Evolutionary conservation across 2,329 filamentous ascomycete genomes (phyloP).

Genomic region (Annulohypoxylon truncatum): DNA sequence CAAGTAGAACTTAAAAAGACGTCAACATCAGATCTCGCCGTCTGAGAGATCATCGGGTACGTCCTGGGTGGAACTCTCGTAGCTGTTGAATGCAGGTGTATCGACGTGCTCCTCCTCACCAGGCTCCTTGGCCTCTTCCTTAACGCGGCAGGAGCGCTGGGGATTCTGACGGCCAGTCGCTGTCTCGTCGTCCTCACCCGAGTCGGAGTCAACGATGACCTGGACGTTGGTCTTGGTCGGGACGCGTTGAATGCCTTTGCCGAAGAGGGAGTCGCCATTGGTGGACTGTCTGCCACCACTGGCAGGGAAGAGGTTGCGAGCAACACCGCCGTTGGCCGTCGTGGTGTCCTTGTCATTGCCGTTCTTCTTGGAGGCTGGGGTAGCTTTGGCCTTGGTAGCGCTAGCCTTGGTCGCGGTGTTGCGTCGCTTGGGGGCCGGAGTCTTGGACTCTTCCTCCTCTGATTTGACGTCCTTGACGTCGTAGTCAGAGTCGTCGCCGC

Average conservation of each 20-base stretch:
- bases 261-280: neutral
- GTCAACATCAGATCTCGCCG: slow-evolving; percentile 52
- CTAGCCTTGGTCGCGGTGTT: slow-evolving; percentile 7
- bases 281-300: neutral
- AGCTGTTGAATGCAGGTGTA: no score
- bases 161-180: slow-evolving; percentile 44
- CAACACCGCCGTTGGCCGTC: neutral
- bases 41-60: slow-evolving; percentile 46
- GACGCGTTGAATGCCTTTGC: neutral
- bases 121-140: slow-evolving; percentile 18
- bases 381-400: slow-evolving; percentile 21
- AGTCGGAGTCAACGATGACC: slow-evolving; percentile 50
- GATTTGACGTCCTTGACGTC: slow-evolving; percentile 46
- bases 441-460: slow-evolving; percentile 20
- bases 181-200: slow-evolving; percentile 53
- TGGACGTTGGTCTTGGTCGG: slow-evolving; percentile 39
- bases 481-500: slow-evolving; percentile 46
- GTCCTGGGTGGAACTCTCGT: no score
- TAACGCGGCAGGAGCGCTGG: slow-evolving; percentile 25
- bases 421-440: slow-evolving; percentile 33
- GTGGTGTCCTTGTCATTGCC: neutral
- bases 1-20: neutral
- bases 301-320: slow-evolving; percentile 30
- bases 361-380: slow-evolving; percentile 33
- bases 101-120: neutral